Evolutionary conservation across 2,329 filamentous ascomycete genomes (phyloP).

Genomic region (Cladorrhinum sp.): DNA sequence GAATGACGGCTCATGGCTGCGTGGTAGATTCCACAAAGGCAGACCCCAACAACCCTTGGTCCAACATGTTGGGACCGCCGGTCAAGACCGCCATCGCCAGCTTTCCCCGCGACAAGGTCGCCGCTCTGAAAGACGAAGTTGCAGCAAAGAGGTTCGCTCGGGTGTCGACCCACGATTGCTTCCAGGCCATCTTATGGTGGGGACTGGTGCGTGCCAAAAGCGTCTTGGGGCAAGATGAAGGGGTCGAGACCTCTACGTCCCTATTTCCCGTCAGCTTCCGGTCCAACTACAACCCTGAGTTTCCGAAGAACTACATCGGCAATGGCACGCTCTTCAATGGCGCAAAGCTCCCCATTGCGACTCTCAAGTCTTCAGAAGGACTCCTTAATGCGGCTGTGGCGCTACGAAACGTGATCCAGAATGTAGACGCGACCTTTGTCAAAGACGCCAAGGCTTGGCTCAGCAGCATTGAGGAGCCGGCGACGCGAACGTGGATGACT

Average conservation of each 20-base stretch:
- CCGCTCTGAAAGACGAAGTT: constrained; percentile 3
- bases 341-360: constrained; percentile 2
- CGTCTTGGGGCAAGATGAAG: constrained; percentile 3
- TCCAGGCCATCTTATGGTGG: constrained; percentile 3
- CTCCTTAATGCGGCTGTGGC: constrained; percentile 2
- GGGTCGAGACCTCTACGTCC: constrained; percentile 2
- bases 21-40: constrained; percentile 2
- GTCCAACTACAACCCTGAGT: constrained; percentile 4
- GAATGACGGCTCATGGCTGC: constrained; percentile 1
- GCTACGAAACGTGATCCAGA: constrained; percentile 3
- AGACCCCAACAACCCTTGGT: constrained; percentile 4
- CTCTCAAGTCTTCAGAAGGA: constrained; percentile 3
- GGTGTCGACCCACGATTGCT: constrained; percentile 3
- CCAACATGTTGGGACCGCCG: constrained; percentile 2
- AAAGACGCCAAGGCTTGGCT: constrained; percentile 4
- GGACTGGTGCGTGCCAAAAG: constrained; percentile 2
- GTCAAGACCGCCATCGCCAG: constrained; percentile 3
- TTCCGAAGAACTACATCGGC: constrained; percentile 3
- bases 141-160: constrained; percentile 1
- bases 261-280: constrained; percentile 2
- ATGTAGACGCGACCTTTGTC: constrained; percentile 3
- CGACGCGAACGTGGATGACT: constrained; percentile 3
- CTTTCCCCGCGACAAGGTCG: constrained; percentile 3
- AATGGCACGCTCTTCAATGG: constrained; percentile 4
- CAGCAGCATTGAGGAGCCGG: constrained; percentile 2